Conservation (phyloP, 2,329 filamentous ascomycete genomes). For the Colletotrichum echinochloae region DNA sequence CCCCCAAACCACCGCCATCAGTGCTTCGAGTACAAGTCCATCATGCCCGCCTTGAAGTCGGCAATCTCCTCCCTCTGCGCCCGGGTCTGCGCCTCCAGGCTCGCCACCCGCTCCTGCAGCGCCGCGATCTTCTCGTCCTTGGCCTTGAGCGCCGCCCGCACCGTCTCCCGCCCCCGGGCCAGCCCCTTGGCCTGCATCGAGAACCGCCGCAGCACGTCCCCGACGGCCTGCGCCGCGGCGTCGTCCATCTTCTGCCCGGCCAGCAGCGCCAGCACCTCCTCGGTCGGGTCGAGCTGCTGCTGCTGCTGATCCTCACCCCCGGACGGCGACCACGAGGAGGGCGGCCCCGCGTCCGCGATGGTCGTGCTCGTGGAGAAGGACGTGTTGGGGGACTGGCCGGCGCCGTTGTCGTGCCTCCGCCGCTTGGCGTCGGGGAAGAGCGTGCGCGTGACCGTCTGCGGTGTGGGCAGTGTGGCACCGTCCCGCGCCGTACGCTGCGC, state of each 20-base stretch:
- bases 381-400: conserved; percentile 23
- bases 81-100: conserved; percentile 54
- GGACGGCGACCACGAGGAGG: conserved; percentile 26
- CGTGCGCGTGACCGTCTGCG: conserved; percentile 50
- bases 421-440: conserved; percentile 51
- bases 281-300: conserved; percentile 54
- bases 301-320: conserved; percentile 35
- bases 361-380: conserved; percentile 37
- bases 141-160: conserved; percentile 69
- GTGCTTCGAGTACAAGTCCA: conserved; percentile 48
- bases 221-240: conserved; percentile 53
- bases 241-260: conserved; percentile 55
- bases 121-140: conserved; percentile 64
- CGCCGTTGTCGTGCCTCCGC: conserved; percentile 49
- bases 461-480: conserved; percentile 48
- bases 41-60: conserved; percentile 53
- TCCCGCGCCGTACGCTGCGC: conserved; percentile 43
- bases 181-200: conserved; percentile 71
- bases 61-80: conserved; percentile 50
- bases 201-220: conserved; percentile 63
- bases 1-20: neutral
- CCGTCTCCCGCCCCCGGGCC: conserved; percentile 73
- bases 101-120: conserved; percentile 52
- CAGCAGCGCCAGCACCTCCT: conserved; percentile 64
- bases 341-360: conserved; percentile 22